Evolutionary conservation across 441 rosid genomes (phyloP).

Genomic region (Populus hybrid): DNA sequence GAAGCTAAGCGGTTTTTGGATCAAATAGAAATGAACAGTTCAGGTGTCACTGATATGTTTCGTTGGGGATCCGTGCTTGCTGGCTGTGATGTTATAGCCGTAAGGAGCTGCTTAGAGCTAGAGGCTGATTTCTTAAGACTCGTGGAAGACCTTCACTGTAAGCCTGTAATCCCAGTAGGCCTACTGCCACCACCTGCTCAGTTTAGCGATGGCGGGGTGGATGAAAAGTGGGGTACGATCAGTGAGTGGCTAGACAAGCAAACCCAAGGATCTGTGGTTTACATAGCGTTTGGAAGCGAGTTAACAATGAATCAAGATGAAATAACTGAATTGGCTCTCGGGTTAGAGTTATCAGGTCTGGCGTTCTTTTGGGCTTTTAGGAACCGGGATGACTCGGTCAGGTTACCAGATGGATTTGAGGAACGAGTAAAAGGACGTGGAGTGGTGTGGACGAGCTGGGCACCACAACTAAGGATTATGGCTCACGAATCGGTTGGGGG

Average conservation of each 20-base stretch:
- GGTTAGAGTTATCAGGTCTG: background rate
- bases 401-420: background rate
- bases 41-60: background rate
- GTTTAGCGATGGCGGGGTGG: background rate
- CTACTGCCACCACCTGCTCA: background rate
- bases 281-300: conserved; percentile 14
- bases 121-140: conserved; percentile 7
- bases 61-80: background rate
- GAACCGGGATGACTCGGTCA: background rate
- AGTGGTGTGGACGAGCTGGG: background rate
- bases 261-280: background rate
- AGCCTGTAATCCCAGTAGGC: conserved; percentile 3
- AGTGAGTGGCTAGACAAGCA: conserved; percentile 2
- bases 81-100: background rate
- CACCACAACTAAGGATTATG: conserved; percentile 1
- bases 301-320: background rate
- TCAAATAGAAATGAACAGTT: background rate
- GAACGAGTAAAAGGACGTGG: background rate
- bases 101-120: conserved; percentile 5
- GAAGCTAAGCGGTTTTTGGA: background rate
- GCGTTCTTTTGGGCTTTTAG: background rate
- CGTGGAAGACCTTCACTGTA: background rate
- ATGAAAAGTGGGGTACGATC: background rate
- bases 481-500: conserved; percentile 8
- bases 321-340: background rate